phyloP scores from a whole-genome alignment of 495 filamentous ascomycete species.

The Aspergillus nanangensis region DNA sequence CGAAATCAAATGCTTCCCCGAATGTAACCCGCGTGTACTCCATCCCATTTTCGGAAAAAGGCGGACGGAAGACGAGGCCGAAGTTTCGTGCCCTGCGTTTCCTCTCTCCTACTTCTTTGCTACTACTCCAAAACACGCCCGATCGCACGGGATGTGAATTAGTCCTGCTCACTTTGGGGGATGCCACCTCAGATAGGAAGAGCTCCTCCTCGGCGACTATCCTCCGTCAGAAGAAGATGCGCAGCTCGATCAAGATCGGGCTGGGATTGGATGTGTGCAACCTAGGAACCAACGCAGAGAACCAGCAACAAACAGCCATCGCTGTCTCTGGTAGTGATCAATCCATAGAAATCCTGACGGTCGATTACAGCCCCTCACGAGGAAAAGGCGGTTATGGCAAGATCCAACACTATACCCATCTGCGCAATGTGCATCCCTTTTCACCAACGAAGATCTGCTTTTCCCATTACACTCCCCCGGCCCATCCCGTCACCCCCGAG shows the following conservation, averaged over 20 bases:
- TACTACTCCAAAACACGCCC: constrained; percentile 49
- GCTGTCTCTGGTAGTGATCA: constrained; percentile 81
- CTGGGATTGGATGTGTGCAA: constrained; percentile 71
- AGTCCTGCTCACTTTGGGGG: constrained; percentile 50
- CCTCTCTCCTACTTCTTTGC: constrained; percentile 52
- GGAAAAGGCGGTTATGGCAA: constrained; percentile 48
- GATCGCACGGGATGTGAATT: constrained; percentile 63
- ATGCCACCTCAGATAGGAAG: constrained; percentile 7
- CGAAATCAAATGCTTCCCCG: constrained; percentile 40
- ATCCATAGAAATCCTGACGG: constrained; percentile 70
- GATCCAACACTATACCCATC: constrained; percentile 57
- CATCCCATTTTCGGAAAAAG: constrained; percentile 52
- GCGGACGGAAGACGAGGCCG: constrained; percentile 29
- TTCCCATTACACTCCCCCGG: constrained; percentile 62
- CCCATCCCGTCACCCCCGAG: constrained; percentile 39
- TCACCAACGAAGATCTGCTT: constrained; percentile 84
- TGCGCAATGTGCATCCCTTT: constrained; percentile 72
- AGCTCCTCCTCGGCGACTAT: constrained; percentile 38
- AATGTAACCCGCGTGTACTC: constrained; percentile 58
- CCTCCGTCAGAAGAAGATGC: constrained; percentile 50
- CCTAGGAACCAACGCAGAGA: constrained; percentile 50
- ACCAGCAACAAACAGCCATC: constrained; percentile 68
- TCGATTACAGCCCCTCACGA: constrained; percentile 53
- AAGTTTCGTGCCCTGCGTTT: constrained; percentile 70
- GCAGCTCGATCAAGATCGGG: constrained; percentile 55